A percentile compares a stretch with the other conserved stretches of the same genome.
Conservation (phyloP, 306 rosid species). For the Cucurbita pepo region DNA sequence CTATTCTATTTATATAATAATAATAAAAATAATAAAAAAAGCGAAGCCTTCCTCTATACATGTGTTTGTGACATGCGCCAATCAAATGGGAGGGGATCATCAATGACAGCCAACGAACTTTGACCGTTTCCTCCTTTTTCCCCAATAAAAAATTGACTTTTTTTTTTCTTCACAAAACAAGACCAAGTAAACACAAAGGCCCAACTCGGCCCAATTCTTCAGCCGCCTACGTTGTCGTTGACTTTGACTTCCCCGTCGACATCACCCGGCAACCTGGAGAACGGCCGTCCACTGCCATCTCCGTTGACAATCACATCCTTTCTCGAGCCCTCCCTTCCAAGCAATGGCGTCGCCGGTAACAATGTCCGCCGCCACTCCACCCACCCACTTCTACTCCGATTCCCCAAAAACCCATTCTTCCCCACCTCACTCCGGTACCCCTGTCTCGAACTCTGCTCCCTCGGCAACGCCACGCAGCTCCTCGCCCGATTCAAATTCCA, state of each 20-base stretch:
- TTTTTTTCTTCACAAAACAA: not conserved
- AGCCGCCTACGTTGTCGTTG: not conserved
- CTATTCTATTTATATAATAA: too few relatives aligned
- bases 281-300: slow-evolving; percentile 2
- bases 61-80: not conserved
- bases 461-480: slow-evolving; percentile 10
- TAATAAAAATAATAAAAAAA: not conserved
- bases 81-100: not conserved
- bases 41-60: not conserved
- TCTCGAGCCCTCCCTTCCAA: not conserved
- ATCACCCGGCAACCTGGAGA: not conserved
- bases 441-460: slow-evolving; percentile 1
- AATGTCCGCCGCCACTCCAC: slow-evolving; percentile 1
- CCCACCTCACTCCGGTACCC: slow-evolving; percentile 1
- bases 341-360: not conserved
- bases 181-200: not conserved
- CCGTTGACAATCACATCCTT: not conserved
- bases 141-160: not conserved
- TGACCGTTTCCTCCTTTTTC: not conserved
- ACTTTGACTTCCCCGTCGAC: not conserved
- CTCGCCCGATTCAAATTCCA: slow-evolving; percentile 5
- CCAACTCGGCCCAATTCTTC: not conserved
- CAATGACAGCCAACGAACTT: not conserved
- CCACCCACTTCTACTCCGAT: not conserved
- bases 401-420: not conserved